Percentiles rank a stretch among this genome's conserved stretches.
phyloP scores from a whole-genome alignment of 2,329 filamentous ascomycete genomes.

The Calonectria pteridis region DNA sequence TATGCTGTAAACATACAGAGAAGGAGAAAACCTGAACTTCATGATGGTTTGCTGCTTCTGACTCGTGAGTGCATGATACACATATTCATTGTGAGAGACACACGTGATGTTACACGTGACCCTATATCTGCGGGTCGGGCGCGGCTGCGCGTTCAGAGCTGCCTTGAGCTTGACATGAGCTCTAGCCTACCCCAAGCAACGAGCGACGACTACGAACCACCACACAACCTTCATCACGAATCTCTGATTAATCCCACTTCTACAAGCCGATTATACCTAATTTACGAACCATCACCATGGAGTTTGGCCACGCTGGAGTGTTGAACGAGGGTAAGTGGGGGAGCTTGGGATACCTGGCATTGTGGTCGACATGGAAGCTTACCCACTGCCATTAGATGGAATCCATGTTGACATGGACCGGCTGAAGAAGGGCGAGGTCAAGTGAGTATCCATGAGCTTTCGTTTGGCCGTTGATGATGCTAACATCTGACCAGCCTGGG shows the following conservation, averaged over 20 bases:
- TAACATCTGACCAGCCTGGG: constrained; percentile 76
- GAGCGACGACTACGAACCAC: constrained; percentile 42
- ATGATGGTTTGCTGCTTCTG: constrained; percentile 33
- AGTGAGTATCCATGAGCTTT: constrained; percentile 70
- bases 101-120: constrained; percentile 33
- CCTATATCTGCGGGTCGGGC: constrained; percentile 27
- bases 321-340: constrained; percentile 70
- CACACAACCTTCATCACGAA: constrained; percentile 33
- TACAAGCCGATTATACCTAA: constrained; percentile 1
- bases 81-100: not conserved
- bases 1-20: not conserved
- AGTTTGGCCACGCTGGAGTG: constrained; percentile 72
- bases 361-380: constrained; percentile 36
- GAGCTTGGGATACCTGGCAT: constrained; percentile 37
- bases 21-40: not conserved
- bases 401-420: constrained; percentile 99
- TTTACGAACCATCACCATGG: constrained; percentile 58
- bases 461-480: constrained; percentile 10
- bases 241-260: not conserved
- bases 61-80: not conserved
- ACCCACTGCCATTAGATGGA: constrained; percentile 76
- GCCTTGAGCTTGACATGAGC: constrained; percentile 58
- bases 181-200: constrained; percentile 49
- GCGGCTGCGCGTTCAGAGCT: constrained; percentile 61
- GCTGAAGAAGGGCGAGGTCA: constrained; percentile 98